These are phyloP conservation scores for Coniochaeta sp. DNA, from an alignment of 2,329 filamentous ascomycete genomes.

Conservation along the genomic window DNA sequence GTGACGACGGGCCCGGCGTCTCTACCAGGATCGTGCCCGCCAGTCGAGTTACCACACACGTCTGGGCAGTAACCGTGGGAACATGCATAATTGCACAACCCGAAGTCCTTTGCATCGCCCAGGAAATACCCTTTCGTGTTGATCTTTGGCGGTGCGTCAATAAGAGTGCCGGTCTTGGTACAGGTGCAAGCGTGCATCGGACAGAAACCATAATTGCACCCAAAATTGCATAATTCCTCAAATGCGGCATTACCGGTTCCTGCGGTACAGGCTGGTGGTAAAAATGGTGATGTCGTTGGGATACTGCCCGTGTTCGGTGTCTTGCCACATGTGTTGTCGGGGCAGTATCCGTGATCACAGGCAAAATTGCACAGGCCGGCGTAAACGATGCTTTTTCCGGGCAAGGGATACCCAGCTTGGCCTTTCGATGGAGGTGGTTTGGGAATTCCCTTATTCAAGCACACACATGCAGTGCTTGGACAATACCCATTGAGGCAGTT, in stretches of 20 bases:
- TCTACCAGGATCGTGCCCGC: background rate
- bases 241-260: background rate
- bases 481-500: background rate
- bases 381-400: background rate
- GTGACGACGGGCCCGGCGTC: background rate
- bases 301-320: background rate
- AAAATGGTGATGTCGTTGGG: background rate
- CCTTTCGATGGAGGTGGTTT: background rate
- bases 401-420: background rate
- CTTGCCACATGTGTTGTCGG: background rate
- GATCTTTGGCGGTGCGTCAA: background rate
- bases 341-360: background rate
- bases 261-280: background rate
- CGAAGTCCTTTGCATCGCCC: background rate
- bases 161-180: background rate
- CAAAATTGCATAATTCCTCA: background rate
- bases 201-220: background rate
- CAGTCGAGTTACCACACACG: background rate
- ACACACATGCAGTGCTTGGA: background rate
- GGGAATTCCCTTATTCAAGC: background rate
- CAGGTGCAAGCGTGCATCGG: background rate
- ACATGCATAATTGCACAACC: background rate
- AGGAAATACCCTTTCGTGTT: background rate
- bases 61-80: background rate
- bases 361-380: background rate